Conservation (phyloP, 805 yeast genomes). For the Candida maris region DNA sequence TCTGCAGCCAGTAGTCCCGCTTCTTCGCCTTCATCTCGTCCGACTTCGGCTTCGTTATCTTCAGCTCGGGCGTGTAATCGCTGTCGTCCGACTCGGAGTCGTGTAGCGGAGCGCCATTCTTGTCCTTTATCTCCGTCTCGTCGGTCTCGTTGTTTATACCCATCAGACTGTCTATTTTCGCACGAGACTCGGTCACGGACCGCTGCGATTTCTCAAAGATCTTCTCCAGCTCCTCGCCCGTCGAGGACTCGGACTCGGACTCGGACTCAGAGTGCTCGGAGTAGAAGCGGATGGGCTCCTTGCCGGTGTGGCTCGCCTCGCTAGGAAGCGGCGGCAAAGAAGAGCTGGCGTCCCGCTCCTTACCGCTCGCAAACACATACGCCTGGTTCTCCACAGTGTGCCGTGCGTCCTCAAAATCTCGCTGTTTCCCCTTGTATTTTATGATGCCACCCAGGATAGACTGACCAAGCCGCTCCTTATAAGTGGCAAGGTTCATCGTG, state of each 20-base stretch:
- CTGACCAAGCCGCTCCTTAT: conserved; percentile 62
- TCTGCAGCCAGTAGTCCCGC: conserved; percentile 38
- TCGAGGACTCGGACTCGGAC: conserved; percentile 18
- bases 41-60: not conserved
- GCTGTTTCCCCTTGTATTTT: conserved; percentile 64
- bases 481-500: conserved; percentile 61
- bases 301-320: conserved; percentile 34
- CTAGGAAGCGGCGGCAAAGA: conserved; percentile 32
- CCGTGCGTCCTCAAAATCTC: conserved; percentile 79
- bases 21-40: conserved; percentile 15
- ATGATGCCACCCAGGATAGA: conserved; percentile 79
- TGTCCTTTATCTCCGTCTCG: conserved; percentile 4
- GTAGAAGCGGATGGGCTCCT: conserved; percentile 38
- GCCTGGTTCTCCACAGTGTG: conserved; percentile 61
- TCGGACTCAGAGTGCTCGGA: conserved; percentile 27
- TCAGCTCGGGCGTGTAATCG: not conserved
- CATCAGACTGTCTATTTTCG: conserved; percentile 18
- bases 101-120: conserved; percentile 4
- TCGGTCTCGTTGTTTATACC: conserved; percentile 21
- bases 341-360: conserved; percentile 9
- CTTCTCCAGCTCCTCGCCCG: conserved; percentile 10
- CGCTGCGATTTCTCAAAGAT: conserved; percentile 21
- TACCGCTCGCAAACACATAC: conserved; percentile 28
- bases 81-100: not conserved
- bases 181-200: conserved; percentile 3